Evolutionary conservation across 345 rosid species (phyloP), one percentile per base, ranked within the genome.

Genomic region (Gossypium rotundifolium): DNA sequence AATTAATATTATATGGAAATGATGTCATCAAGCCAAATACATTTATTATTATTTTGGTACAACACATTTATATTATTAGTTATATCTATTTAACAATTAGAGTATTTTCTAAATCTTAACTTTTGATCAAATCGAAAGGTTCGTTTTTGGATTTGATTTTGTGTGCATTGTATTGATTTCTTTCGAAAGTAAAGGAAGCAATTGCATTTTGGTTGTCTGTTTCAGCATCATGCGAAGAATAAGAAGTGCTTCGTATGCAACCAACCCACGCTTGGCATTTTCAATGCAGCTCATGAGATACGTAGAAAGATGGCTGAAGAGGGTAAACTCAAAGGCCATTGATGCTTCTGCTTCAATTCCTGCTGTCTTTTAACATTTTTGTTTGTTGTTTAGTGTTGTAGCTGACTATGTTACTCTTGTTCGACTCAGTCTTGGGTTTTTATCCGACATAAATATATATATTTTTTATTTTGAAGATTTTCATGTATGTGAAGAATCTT

Each of bases 161-260:
- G 57, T 17, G 18, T 33, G 38, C 2, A 17, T 53, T 16, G 7
- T 17, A 16, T 53, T 53, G 17, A 1, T 8, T 53, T 52, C 57
- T 17, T 58, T 75, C 7, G 18, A 49, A 69, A 8, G 22, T 55
- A 27, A 29, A 10, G 27, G 49, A 45, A 55, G 64, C 5, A 8
- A 2, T 6, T 49, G 46, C 17, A 18, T 65, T 38, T 14, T 11
- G 14, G 51, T 63, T 7, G 61, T 59, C 23, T 80, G 60, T 73
- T n/a, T 16, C 96, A 90, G 94, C 97, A 91, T 81, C 98, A 90
- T 79, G 76, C 86, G 4, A 93, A 83, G 84, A 91, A 86, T 87
- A 91, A 93, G 89, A 91, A 93, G 83, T 93, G 98, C 71, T 93
- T 87, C 65, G 93, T 90, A 11, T 91, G 98, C 88, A 89, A 91